These are phyloP conservation scores for Saccharomycopsis vini DNA, from an alignment of 805 yeast genomes.

Conservation along the genomic window DNA sequence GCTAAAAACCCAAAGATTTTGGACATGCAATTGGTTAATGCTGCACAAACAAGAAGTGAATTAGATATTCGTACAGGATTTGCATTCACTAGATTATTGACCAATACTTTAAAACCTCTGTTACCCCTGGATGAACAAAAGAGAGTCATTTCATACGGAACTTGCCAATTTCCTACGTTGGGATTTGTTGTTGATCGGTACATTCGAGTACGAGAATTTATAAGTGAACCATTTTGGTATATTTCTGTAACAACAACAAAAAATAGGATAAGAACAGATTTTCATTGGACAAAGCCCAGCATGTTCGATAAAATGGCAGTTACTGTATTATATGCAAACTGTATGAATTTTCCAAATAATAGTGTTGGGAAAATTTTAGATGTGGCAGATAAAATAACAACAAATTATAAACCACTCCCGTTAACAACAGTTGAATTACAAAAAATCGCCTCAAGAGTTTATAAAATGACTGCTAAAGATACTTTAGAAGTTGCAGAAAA, in stretches of 20 bases:
- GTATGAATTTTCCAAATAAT: constrained; percentile 33
- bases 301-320: constrained; percentile 68
- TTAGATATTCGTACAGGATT: constrained; percentile 84
- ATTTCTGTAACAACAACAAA: constrained; percentile 44
- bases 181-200: constrained; percentile 94
- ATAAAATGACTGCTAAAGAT: constrained; percentile 71
- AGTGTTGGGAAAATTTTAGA: constrained; percentile 42
- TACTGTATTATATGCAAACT: constrained; percentile 55
- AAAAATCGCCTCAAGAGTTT: constrained; percentile 66
- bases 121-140: constrained; percentile 4
- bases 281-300: constrained; percentile 66
- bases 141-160: constrained; percentile 64
- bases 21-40: constrained; percentile 64
- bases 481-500: constrained; percentile 76
- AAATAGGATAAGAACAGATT: constrained; percentile 27
- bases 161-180: constrained; percentile 93
- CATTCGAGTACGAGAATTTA: constrained; percentile 60
- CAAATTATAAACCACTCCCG: constrained; percentile 80
- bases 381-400: constrained; percentile 52
- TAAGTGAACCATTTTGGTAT: constrained; percentile 75
- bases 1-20: constrained; percentile 58
- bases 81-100: constrained; percentile 59
- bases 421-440: constrained; percentile 91
- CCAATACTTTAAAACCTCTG: constrained; percentile 12
- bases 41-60: constrained; percentile 81